Base-by-base conservation (phyloP, 768 basidiomycete genomes). In the Lactarius indigo region DNA sequence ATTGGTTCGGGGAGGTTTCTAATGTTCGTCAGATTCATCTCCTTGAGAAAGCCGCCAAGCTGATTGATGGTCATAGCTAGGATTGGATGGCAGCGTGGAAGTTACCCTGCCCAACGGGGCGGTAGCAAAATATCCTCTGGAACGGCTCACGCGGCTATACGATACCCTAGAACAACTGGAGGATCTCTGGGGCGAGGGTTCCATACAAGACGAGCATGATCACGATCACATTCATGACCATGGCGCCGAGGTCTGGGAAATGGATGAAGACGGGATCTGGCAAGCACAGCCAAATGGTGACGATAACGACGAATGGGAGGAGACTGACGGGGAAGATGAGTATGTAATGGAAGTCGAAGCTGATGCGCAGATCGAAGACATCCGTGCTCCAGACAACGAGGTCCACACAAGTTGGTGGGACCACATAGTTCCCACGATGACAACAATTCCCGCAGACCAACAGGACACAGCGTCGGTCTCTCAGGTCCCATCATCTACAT, bases 1-100 rank as follows among this genome's bases (percentile, higher is more conserved):
- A 81, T 55, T 98, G 95, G 95, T 86, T 92, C 63, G 95, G 95
- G 28, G 92, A 96, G 79, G 94, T 97, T 20, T 84, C 83, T 35
- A 84, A 83, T 75, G 94, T 86, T 77, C 59, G 85, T 76, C 30
- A 20, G 7, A 67, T 58, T 10, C 20, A 13, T n/a, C 18, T 64
- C 31, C 41, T 17, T 23, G 35, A 37, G 26, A 50, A n/a, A 44
- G 26, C 26, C 9, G n/a, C 50, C 41, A 57, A 54, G 44, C 67
- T 63, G 33, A 68, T 61, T 55, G 64, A 18, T 61, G 17, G 57
- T 42, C 10, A 63, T 67, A 93, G 91, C 81, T 94, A n/a, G 81
- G 84, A 60, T 78, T 89, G 33, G 87, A 94, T 68, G 93, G 92
- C 17, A 83, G 83, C 5, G 83, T 91, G 30, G 85, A 90, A 72